Percentiles rank a stretch among this genome's conserved stretches.
Conservation (phyloP, 192 early-diverging fungal genomes). For the Entophlyctis helioformis region DNA sequence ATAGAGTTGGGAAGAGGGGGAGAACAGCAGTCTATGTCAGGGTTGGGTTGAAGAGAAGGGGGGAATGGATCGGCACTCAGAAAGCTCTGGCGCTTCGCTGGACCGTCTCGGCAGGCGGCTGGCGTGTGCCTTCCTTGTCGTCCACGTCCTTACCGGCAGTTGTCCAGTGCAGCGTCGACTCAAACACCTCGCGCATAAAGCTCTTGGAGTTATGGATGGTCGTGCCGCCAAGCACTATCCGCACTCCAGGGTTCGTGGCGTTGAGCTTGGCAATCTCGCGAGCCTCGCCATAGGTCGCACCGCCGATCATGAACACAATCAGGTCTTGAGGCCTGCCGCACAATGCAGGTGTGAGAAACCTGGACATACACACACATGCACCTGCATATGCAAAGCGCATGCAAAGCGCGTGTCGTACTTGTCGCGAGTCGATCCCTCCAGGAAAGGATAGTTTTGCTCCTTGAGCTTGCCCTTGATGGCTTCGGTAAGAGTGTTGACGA, state of each 20-base stretch:
- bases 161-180: no score
- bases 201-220: slow-evolving; percentile 72
- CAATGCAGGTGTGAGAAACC: neutral
- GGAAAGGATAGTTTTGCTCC: slow-evolving; percentile 65
- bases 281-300: slow-evolving; percentile 90
- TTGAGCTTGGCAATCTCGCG: slow-evolving; percentile 78
- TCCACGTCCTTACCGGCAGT: no score
- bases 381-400: neutral
- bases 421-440: slow-evolving; percentile 46
- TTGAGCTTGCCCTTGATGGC: slow-evolving; percentile 70
- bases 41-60: no score
- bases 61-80: no score
- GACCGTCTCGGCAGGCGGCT: no score
- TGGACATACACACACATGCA: neutral
- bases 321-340: slow-evolving; percentile 74
- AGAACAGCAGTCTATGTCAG: no score
- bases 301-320: slow-evolving; percentile 92
- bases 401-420: slow-evolving; percentile 25
- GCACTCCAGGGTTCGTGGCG: slow-evolving; percentile 56
- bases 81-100: no score
- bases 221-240: slow-evolving; percentile 86
- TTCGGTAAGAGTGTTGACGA: slow-evolving; percentile 67
- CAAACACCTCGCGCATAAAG: no score
- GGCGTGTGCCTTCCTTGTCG: no score
- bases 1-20: no score